Evolutionary conservation across 169 alveolate genomes (phyloP).

Genomic region (Babesia sp.): DNA sequence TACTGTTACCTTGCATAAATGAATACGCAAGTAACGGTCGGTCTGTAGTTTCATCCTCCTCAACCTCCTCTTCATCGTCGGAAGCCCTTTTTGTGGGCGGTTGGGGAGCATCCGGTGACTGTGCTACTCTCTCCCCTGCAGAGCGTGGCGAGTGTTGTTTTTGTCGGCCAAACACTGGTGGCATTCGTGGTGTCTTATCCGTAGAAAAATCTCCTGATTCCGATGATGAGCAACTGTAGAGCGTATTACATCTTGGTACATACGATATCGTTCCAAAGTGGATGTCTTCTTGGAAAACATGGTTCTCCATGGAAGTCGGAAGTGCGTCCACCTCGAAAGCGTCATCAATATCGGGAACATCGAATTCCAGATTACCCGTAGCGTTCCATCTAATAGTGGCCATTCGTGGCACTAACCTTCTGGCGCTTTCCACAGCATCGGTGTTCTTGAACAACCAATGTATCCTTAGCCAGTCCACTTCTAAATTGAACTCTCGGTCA

Average conservation of each 20-base stretch:
- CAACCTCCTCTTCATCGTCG: neutral
- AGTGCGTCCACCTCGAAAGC: constrained; percentile 1
- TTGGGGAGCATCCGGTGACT: neutral
- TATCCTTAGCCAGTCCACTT: constrained; percentile 68
- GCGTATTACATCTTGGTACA: neutral
- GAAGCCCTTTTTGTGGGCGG: neutral
- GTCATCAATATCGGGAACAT: constrained; percentile 47
- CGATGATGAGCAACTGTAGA: constrained; percentile 8
- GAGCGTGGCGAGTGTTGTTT: neutral
- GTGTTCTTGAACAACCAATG: constrained; percentile 86
- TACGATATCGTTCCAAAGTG: neutral
- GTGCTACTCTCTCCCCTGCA: neutral
- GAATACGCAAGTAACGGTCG: constrained; percentile 18
- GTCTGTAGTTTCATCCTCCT: neutral
- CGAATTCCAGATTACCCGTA: constrained; percentile 70
- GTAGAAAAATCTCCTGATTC: neutral
- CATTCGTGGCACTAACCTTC: constrained; percentile 75
- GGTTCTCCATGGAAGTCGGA: constrained; percentile 1
- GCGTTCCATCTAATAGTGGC: constrained; percentile 75
- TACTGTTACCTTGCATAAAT: neutral
- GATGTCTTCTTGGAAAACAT: neutral
- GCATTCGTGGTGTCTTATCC: neutral
- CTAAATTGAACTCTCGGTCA: constrained; percentile 73
- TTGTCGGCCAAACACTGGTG: neutral
- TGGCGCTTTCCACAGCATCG: constrained; percentile 73